These are phyloP conservation scores for Gossypium schwendimanii DNA, from an alignment of 441 rosid species.

Conservation along the genomic window DNA sequence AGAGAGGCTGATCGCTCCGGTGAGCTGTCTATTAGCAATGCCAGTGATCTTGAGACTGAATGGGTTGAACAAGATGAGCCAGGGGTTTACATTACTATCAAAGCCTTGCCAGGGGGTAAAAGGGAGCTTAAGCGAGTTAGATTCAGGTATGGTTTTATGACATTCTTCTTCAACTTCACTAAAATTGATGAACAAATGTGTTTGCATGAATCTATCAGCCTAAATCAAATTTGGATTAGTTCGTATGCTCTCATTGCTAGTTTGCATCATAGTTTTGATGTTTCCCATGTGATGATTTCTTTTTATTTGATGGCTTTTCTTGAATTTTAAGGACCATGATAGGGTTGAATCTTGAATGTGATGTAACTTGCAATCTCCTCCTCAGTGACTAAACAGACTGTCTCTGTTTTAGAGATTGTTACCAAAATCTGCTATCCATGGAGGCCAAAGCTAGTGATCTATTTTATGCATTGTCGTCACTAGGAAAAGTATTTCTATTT, in stretches of 20 bases:
- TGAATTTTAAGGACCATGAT: background rate
- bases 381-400: background rate
- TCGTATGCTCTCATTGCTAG: background rate
- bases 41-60: constrained; percentile 79
- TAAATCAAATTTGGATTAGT: background rate
- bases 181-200: background rate
- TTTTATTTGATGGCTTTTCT: background rate
- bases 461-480: background rate
- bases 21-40: constrained; percentile 82
- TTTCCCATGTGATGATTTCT: background rate
- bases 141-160: constrained; percentile 62
- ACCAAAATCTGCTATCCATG: background rate
- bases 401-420: background rate
- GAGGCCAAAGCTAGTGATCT: background rate
- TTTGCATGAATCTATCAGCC: background rate
- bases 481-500: background rate
- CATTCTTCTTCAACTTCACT: background rate
- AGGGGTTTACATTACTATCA: constrained; percentile 86
- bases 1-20: constrained; percentile 90
- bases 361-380: background rate
- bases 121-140: constrained; percentile 93
- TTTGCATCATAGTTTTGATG: background rate
- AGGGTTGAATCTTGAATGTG: background rate
- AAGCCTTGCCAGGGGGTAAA: constrained; percentile 73
- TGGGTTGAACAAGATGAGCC: constrained; percentile 98